Evolutionary conservation across 306 rosid genomes (phyloP), one percentile per base, ranked within the genome.

Genomic region (Trifolium repens): DNA sequence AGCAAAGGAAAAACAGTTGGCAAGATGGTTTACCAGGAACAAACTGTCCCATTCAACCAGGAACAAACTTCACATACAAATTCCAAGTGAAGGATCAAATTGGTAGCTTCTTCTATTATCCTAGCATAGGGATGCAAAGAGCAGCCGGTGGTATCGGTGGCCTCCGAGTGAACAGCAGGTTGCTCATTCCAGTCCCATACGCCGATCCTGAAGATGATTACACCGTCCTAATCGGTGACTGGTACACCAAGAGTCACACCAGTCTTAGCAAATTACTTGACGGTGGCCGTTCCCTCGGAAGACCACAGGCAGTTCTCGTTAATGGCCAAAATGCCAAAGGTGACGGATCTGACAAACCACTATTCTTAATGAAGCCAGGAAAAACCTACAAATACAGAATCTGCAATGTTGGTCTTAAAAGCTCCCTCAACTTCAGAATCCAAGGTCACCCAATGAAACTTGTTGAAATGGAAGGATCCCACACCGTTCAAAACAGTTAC

Each of bases 31-130:
- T 71, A 0, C 72, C 44, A 0, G 98, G 97, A 60, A 86, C 91
- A 7, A 90, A 85, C 71, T 94, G 98, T 74, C 98, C 98, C 3
- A 91, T 94, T 3, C 76, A 2, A 2, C 85, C 96, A 0, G 91
- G 93, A 5, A 68, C 68, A n/a, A 94, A 94, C 86, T 87, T 4
- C 86, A 94, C 96, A 1, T 91, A 90, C 64, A 70, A 65, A 0
- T 88, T 83, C 83, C 98, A 94, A 71, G 90, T 90, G 2, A 94
- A 94, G 91, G 98, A 94, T 42, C 98, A 94, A 49, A 93, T 93
- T 0, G 98, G 98, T 0, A 88, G 87, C 69, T 93, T 49, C 71
- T 53, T 93, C 53, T 93, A 93, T 82, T 93, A 78, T 70, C 96
- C 98, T 0, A 57, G 75, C 50, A 64, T 87, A 0, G 90, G 83